Conservation (phyloP, 1,284 basidiomycete species). For the Pseudozyma pruni region DNA sequence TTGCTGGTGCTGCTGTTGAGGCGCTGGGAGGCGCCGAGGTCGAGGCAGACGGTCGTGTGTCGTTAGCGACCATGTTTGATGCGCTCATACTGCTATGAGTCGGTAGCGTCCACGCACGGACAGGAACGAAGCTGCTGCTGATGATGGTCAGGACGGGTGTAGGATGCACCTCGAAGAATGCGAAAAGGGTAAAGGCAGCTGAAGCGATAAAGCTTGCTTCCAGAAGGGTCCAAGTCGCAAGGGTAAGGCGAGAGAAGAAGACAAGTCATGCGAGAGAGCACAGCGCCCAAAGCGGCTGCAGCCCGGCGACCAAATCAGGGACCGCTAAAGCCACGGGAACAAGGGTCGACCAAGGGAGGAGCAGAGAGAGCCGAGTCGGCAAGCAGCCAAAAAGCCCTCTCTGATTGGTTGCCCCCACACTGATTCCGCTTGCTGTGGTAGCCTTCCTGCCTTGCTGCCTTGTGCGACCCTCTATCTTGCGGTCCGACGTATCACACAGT, state of each 20-base stretch:
- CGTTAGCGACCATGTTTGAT: background rate
- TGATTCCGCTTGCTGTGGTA: background rate
- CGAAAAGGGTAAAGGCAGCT: too few species aligned
- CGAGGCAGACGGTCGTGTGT: background rate
- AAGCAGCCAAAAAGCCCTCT: background rate
- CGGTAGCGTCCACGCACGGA: too few species aligned
- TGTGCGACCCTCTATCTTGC: too few species aligned
- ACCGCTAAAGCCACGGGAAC: background rate
- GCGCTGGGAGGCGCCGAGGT: conserved; percentile 3
- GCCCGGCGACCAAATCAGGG: conserved; percentile 15
- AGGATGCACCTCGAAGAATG: too few species aligned
- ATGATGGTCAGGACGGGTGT: too few species aligned
- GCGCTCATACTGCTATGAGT: background rate
- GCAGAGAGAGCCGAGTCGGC: too few species aligned
- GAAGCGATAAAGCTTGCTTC: too few species aligned
- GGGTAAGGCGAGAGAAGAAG: background rate
- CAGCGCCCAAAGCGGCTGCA: background rate
- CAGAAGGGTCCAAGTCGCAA: conserved; percentile 1
- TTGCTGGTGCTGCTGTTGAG: conserved; percentile 1
- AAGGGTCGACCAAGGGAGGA: background rate
- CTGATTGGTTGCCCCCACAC: conserved; percentile 21
- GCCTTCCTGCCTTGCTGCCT: background rate
- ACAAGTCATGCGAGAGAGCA: background rate
- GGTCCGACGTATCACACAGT: too few species aligned
- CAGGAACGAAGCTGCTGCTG: too few species aligned